Evolutionary conservation across 371 early-diverging fungal species (phyloP).

Genomic region (Circinella minor): DNA sequence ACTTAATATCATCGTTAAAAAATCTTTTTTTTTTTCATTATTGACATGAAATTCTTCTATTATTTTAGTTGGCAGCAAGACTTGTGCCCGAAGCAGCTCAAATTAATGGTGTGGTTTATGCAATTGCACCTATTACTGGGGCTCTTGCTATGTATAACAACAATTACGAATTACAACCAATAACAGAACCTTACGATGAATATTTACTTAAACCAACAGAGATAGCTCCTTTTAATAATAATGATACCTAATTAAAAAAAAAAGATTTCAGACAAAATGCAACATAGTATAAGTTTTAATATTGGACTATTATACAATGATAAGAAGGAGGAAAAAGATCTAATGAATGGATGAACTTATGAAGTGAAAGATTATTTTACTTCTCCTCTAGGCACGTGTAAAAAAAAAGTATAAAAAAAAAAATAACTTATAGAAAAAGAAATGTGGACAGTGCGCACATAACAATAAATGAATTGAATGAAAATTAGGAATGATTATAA

Average conservation of each 20-base stretch:
- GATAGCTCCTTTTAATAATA: not conserved
- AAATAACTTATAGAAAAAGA: not conserved
- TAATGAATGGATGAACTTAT: too few relatives aligned
- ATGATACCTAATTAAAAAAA: too few relatives aligned
- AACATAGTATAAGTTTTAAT: too few relatives aligned
- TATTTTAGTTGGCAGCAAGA: not conserved
- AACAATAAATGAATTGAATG: not conserved
- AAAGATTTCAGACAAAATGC: too few relatives aligned
- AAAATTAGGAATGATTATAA: not conserved
- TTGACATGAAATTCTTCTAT: not conserved
- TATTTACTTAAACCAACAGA: not conserved
- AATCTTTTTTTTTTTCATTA: not conserved
- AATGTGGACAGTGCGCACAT: not conserved
- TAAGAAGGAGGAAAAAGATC: too few relatives aligned
- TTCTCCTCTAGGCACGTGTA: constrained; percentile 4
- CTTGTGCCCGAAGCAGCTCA: not conserved
- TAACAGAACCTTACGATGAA: not conserved
- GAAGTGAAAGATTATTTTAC: not conserved
- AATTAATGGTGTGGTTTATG: not conserved
- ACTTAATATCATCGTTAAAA: not conserved
- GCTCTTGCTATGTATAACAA: constrained; percentile 1
- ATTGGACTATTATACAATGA: too few relatives aligned
- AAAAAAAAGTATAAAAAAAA: not conserved
- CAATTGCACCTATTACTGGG: constrained; percentile 1
- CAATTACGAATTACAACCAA: constrained; percentile 1